A percentile compares a stretch with the other conserved stretches of the same genome.
phyloP scores from a whole-genome alignment of 495 filamentous ascomycete genomes.

The Platismatia glauca region DNA sequence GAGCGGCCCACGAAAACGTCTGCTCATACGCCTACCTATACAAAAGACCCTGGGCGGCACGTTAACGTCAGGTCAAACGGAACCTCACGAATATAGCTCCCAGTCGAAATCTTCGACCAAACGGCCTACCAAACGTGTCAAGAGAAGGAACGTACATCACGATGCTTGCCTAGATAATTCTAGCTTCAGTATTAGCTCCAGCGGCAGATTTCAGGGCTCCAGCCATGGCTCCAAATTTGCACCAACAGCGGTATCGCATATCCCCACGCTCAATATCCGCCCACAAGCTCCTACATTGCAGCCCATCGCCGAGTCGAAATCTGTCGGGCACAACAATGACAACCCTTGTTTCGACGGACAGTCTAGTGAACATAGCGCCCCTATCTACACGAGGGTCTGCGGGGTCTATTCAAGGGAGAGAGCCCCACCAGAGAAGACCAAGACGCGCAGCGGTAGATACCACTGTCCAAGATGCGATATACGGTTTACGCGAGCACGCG shows the following conservation, averaged over 20 bases:
- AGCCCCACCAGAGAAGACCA: neutral
- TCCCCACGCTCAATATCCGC: neutral
- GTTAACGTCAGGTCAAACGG: neutral
- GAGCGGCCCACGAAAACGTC: neutral
- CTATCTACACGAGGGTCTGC: neutral
- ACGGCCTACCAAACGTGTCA: neutral
- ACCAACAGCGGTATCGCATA: neutral
- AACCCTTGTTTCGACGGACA: neutral
- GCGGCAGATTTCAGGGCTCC: neutral
- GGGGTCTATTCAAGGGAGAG: neutral
- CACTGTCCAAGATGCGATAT: slow-evolving; percentile 2
- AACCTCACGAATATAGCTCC: neutral
- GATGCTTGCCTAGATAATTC: neutral
- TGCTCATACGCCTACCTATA: neutral
- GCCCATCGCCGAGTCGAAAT: neutral
- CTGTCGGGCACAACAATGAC: neutral
- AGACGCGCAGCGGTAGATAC: neutral
- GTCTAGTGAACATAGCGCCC: neutral
- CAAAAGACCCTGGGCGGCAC: neutral
- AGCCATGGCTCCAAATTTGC: neutral
- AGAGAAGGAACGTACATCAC: neutral
- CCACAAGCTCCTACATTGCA: neutral
- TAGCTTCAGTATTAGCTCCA: neutral
- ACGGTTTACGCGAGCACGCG: neutral
- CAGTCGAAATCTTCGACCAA: neutral